Conservation (phyloP, 805 yeast species). For the baker's yeast (Saccharomyces cerevisiae) region DNA sequence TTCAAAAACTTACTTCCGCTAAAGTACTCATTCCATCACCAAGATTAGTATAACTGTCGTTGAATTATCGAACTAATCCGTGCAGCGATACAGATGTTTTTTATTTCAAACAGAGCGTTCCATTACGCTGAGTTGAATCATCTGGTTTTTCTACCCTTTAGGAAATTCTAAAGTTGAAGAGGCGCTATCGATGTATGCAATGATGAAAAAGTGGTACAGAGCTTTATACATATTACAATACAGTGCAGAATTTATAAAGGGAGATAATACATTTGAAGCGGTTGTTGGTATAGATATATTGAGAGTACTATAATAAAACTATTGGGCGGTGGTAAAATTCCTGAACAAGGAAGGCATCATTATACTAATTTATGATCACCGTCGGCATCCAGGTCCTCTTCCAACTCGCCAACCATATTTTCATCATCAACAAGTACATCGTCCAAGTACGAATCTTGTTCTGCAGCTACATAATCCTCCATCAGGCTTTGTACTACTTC, state of each 20-base stretch:
- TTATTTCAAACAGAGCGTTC: neutral
- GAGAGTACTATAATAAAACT: neutral
- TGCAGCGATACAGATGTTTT: neutral
- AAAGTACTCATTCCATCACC: conserved; percentile 2
- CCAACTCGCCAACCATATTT: conserved; percentile 25
- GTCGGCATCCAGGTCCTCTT: conserved; percentile 21
- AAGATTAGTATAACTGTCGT: neutral
- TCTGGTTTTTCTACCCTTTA: neutral
- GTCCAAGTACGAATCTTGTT: conserved; percentile 40
- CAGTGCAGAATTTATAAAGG: neutral
- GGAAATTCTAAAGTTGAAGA: neutral
- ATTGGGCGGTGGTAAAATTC: neutral
- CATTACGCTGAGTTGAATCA: neutral
- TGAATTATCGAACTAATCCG: neutral
- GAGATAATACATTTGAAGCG: neutral
- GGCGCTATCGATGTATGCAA: neutral
- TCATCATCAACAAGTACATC: conserved; percentile 32
- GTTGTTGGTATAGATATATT: neutral
- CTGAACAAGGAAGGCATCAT: neutral
- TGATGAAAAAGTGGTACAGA: neutral
- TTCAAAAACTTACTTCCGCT: conserved; percentile 5
- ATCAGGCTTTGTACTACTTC: conserved; percentile 68
- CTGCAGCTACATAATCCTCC: conserved; percentile 69
- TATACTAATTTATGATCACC: conserved; percentile 22
- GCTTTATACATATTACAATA: neutral